Base-by-base conservation (phyloP, 2,329 filamentous ascomycete genomes). In the Clarireedia monteithiana region DNA sequence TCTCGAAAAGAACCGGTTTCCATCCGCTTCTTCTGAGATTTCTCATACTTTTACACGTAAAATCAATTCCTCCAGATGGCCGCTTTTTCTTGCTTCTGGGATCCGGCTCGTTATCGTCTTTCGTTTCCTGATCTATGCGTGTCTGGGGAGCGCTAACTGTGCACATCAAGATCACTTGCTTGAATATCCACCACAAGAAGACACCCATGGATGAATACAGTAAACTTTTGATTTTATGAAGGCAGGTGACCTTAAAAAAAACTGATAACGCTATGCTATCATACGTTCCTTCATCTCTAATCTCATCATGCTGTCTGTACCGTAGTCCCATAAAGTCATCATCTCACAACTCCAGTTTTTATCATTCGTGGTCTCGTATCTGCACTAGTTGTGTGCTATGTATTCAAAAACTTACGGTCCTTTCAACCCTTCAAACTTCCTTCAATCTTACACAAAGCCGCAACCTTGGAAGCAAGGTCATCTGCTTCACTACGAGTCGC, bases 401-500 rank as follows among this genome's bases (percentile, higher is more conserved):
- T 34, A 24, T 10, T 45, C 42, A 45, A 3, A 23, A 23, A 4
- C 15, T 15, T 45, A 6, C 42, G n/a, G 17, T 45, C 42, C 10
- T 20, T 23, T 45, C 42, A 45, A 27, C 27, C 34, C 38, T 42
- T 58, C 15, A 59, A 23, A 36, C 48, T 58, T 15, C 62, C 59
- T 45, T 65, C 62, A 30, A 62, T 58, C 52, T 63, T 66, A 6
- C 63, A 60, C 24, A 67, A 54, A 42, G 57, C 56, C 14, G 67
- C 84, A 48, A 97, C 90, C 70, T 90, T 89, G 65, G 84, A 84
- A 57, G 91, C 90, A 60, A 97, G 79, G 71, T 96, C 91, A 66
- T 96, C 91, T 1, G 91, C 91, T 72, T 97, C 92, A 15, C 85
- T 88, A 61, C 88, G 84, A 48, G 89, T 94, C 39, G 88, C 89